Conservation (phyloP, 192 early-diverging fungal species). For the Ambispora gerdemannii region DNA sequence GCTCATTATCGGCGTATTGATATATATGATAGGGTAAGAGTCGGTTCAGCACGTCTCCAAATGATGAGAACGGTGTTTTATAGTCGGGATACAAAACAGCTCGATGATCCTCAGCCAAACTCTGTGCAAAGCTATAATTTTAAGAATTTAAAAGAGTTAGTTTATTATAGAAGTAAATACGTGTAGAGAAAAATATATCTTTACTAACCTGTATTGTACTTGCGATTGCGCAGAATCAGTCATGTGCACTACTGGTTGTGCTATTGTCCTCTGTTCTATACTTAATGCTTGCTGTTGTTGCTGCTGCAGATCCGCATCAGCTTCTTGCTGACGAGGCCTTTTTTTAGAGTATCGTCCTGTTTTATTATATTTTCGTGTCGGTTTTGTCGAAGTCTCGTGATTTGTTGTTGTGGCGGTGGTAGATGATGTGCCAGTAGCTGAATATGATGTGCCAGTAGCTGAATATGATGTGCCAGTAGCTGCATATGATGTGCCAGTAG, state of each 20-base stretch:
- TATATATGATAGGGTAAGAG: slow-evolving; percentile 74
- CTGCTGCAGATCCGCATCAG: slow-evolving; percentile 2
- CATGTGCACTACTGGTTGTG: background rate
- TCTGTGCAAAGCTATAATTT: slow-evolving; percentile 9
- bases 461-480: too few relatives aligned
- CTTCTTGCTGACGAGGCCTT: slow-evolving; percentile 35
- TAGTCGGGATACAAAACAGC: slow-evolving; percentile 46
- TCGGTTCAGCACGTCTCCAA: slow-evolving; percentile 59
- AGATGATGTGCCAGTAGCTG: too few relatives aligned
- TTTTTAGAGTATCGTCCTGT: slow-evolving; percentile 64
- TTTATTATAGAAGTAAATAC: background rate
- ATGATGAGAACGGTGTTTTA: slow-evolving; percentile 58
- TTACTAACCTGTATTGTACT: background rate
- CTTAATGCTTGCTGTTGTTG: background rate
- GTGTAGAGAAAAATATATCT: background rate
- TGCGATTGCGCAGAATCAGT: background rate
- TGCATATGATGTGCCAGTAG: too few relatives aligned
- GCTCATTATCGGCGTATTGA: slow-evolving; percentile 59
- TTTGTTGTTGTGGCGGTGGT: too few relatives aligned
- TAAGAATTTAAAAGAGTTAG: background rate
- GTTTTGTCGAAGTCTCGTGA: background rate
- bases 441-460: background rate
- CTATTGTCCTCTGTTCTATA: background rate
- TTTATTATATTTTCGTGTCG: slow-evolving; percentile 53
- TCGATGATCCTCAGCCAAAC: slow-evolving; percentile 31